These are phyloP conservation scores for Ophiobolus disseminans DNA, from an alignment of 2,329 filamentous ascomycete genomes.

Conservation along the genomic window DNA sequence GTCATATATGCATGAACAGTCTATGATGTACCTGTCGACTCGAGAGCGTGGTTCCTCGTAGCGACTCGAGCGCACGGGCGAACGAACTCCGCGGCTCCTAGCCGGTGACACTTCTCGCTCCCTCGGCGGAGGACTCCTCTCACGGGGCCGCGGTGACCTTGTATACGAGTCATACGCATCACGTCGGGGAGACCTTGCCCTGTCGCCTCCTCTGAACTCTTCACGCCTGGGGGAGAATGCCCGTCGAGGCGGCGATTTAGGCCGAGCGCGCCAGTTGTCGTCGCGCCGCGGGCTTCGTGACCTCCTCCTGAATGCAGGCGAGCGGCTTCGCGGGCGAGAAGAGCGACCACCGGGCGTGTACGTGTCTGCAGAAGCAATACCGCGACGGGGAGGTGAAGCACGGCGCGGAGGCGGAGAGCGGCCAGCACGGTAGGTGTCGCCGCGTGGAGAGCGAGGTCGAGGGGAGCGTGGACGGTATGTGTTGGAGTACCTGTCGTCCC, in stretches of 20 bases:
- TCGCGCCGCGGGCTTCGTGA: conserved; percentile 51
- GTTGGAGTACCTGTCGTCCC: conserved; percentile 48
- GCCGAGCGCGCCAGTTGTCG: conserved; percentile 53
- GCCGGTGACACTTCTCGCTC: conserved; percentile 56
- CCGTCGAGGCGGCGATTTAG: conserved; percentile 58
- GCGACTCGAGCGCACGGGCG: conserved; percentile 49
- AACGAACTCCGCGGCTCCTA: conserved; percentile 54
- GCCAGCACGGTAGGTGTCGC: conserved; percentile 47
- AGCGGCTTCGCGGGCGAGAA: conserved; percentile 49
- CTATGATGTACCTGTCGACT: conserved; percentile 39
- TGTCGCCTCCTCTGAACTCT: conserved; percentile 46
- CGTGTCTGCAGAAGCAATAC: conserved; percentile 48
- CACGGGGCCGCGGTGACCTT: conserved; percentile 51
- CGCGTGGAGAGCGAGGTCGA: conserved; percentile 38
- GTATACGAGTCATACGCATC: conserved; percentile 49
- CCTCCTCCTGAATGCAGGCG: conserved; percentile 47
- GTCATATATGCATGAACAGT: not conserved
- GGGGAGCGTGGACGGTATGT: conserved; percentile 48
- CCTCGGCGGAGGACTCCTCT: conserved; percentile 54
- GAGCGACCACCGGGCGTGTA: conserved; percentile 49
- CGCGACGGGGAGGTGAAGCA: conserved; percentile 40
- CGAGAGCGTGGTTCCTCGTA: conserved; percentile 57
- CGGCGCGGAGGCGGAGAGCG: conserved; percentile 44
- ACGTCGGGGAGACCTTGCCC: conserved; percentile 50
- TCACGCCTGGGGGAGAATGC: conserved; percentile 50